A percentile compares a stretch with the other conserved stretches of the same genome.
Conservation (phyloP, 192 early-diverging fungal species). For the Geranomyces variabilis region DNA sequence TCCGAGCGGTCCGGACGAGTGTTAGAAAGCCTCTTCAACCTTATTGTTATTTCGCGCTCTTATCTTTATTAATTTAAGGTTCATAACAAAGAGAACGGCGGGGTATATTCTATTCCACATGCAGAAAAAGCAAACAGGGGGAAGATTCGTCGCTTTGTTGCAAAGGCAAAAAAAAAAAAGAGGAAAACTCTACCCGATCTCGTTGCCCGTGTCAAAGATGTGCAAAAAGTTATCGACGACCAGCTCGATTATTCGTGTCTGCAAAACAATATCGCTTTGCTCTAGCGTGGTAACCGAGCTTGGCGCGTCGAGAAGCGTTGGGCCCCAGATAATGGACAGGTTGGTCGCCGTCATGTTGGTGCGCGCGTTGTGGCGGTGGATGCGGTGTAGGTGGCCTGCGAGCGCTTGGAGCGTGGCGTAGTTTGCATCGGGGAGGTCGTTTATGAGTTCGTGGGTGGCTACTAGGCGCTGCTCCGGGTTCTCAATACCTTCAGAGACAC, state of each 20-base stretch:
- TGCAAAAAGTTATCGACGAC: slow-evolving; percentile 63
- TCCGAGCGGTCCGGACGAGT: too few species aligned
- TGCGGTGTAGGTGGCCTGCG: slow-evolving; percentile 79
- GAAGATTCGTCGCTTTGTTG: too few species aligned
- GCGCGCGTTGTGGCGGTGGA: slow-evolving; percentile 72
- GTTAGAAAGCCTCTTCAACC: too few species aligned
- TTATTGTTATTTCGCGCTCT: too few species aligned
- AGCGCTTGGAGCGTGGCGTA: slow-evolving; percentile 82
- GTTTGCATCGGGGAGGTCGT: slow-evolving; percentile 77
- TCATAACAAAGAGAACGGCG: too few species aligned
- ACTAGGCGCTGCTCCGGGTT: slow-evolving; percentile 66
- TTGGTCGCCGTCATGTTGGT: slow-evolving; percentile 92
- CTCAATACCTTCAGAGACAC: slow-evolving; percentile 54
- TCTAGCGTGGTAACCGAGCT: slow-evolving; percentile 21
- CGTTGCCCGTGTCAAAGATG: slow-evolving; percentile 64
- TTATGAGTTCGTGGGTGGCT: slow-evolving; percentile 73
- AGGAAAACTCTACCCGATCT: too few species aligned
- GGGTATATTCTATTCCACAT: too few species aligned
- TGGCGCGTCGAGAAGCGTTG: slow-evolving; percentile 74
- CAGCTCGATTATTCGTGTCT: slow-evolving; percentile 67
- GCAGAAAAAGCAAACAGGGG: too few species aligned
- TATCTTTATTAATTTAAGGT: too few species aligned
- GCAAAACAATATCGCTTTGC: slow-evolving; percentile 62
- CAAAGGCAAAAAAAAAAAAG: too few species aligned
- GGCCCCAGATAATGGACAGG: slow-evolving; percentile 91